Evolutionary conservation across 306 rosid genomes (phyloP).

Genomic region (Abrus precatorius): DNA sequence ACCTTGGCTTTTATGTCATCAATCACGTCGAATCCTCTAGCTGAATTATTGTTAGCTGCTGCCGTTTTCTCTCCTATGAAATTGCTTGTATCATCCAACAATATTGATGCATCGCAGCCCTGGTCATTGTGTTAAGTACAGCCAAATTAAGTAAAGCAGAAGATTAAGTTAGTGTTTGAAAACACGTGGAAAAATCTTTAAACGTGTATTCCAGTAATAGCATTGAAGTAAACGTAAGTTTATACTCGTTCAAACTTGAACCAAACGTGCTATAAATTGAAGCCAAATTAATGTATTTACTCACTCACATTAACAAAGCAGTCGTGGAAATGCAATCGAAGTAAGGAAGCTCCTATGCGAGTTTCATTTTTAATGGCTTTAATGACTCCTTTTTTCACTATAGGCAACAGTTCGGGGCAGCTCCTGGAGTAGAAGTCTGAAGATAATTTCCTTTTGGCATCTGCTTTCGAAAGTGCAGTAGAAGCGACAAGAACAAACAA

Average conservation of each 20-base stretch:
- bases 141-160: constrained; percentile 12
- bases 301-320: constrained; percentile 65
- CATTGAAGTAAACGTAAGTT: no score
- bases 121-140: constrained; percentile 26
- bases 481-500: constrained; percentile 46
- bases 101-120: constrained; percentile 67
- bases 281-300: constrained; percentile 29
- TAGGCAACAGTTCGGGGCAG: constrained; percentile 53
- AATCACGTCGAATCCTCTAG: constrained; percentile 60
- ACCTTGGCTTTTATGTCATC: constrained; percentile 59
- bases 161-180: neutral
- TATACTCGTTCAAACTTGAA: no score
- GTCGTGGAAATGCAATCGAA: constrained; percentile 65
- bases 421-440: constrained; percentile 44
- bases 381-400: constrained; percentile 46
- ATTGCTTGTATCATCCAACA: constrained; percentile 58
- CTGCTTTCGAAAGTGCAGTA: constrained; percentile 29
- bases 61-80: constrained; percentile 67
- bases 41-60: constrained; percentile 56
- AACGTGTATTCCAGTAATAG: no score
- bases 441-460: constrained; percentile 36
- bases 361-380: constrained; percentile 52
- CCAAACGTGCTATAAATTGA: neutral
- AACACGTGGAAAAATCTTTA: no score
- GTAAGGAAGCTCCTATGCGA: constrained; percentile 64